Base-by-base conservation (phyloP, 148 eudicot genomes). In the Fagopyrum tataricum region DNA sequence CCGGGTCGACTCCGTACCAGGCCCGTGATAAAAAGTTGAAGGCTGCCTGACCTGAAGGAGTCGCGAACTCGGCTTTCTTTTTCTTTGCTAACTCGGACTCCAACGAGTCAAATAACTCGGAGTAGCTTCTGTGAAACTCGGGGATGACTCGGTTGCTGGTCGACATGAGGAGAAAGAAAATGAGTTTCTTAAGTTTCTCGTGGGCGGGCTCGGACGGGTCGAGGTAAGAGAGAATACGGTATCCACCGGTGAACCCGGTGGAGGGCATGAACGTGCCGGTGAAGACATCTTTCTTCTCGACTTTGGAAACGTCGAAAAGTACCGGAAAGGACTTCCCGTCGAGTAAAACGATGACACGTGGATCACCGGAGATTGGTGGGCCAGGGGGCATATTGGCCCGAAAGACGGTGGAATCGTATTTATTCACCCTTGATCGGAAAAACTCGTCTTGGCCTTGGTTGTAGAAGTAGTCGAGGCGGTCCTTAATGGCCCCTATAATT, bases 371-470 rank as follows among this genome's bases (percentile, higher is more conserved):
- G 58, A 82, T 73, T 66, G 88, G 86, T 3, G 86, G 92, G 12
- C 90, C 93, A 0, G 97, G 97, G 9, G 97, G 93, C 86, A 91
- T 86, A 75, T 91, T 91, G 43, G 80, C 78, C 23, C 91, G 76
- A 39, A 85, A 91, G 9, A 91, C 80, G 3, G 93, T 85, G 58
- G 93, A 89, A 15, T 85, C 73, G 77, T 89, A 55, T 41, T 85
- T 86, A 12, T 81, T 42, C 59, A 89, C 80, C 40, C 86, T 79
- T 61, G 85, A 68, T 49, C 23, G 76, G 78, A 90, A 88, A 76
- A 83, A 90, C 11, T 81, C 77, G 7, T 85, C 85, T 37, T 37
- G 62, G 26, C 92, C 90, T 74, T 37, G 62, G 41, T 15, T 13
- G 72, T 75, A 20, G 46, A 71, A 71, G 61, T 46, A 55, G 72